Evolutionary conservation across 352 stramenopile genomes (phyloP).

Genomic region (Globisporangium perplexum): DNA sequence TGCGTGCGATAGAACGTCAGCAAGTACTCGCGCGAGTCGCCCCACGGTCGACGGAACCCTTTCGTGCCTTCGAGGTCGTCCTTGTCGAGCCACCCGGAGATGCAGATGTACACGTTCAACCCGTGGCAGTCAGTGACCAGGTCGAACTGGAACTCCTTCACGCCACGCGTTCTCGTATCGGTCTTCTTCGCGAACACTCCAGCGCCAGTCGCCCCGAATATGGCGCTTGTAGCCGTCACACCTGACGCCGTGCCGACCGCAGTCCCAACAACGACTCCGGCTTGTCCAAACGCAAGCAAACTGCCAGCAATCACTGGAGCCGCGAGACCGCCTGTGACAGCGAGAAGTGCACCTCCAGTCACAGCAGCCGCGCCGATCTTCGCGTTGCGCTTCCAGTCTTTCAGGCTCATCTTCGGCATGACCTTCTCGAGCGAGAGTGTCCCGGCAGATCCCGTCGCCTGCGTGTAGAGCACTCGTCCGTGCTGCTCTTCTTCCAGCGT

Average conservation of each 20-base stretch:
- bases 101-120: slow-evolving; percentile 85
- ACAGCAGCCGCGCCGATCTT: slow-evolving; percentile 65
- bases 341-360: slow-evolving; percentile 59
- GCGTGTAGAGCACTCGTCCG: slow-evolving; percentile 53
- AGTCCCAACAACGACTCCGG: slow-evolving; percentile 53
- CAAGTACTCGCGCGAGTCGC: slow-evolving; percentile 70
- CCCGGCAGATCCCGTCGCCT: slow-evolving; percentile 37
- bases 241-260: slow-evolving; percentile 50
- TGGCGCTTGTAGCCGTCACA: slow-evolving; percentile 63
- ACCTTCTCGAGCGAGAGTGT: slow-evolving; percentile 56
- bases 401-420: slow-evolving; percentile 44
- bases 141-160: slow-evolving; percentile 81
- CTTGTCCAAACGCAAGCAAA: slow-evolving; percentile 56
- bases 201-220: slow-evolving; percentile 76
- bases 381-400: slow-evolving; percentile 77
- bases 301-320: slow-evolving; percentile 57
- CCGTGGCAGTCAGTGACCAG: slow-evolving; percentile 67
- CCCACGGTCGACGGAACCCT: slow-evolving; percentile 65
- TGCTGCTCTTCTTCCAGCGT: slow-evolving; percentile 59
- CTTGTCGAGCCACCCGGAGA: slow-evolving; percentile 78
- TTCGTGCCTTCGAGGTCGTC: slow-evolving; percentile 35
- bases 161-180: slow-evolving; percentile 61
- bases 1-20: slow-evolving; percentile 58
- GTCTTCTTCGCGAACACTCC: slow-evolving; percentile 78
- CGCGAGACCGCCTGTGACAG: slow-evolving; percentile 63